These are phyloP conservation scores for Cladophialophora bantiana DNA, from an alignment of 2,329 filamentous ascomycete species.

Conservation along the genomic window DNA sequence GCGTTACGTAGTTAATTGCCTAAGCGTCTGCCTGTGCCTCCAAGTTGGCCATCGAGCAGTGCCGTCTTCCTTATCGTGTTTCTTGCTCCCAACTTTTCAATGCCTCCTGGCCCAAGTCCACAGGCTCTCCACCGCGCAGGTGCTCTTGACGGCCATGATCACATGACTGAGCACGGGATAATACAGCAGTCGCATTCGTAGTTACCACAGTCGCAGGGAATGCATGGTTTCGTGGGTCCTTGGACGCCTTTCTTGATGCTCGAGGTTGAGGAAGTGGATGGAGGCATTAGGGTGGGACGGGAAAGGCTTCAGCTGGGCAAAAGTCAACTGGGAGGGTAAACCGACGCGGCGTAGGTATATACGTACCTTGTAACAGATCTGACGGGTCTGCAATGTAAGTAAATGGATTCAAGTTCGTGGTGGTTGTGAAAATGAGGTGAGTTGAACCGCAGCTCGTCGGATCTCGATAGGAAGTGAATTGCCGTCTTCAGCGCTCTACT, in stretches of 20 bases:
- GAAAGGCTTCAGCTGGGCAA: not conserved
- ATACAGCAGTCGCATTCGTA: slow-evolving; percentile 37
- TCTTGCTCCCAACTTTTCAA: not conserved
- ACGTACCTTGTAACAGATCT: not conserved
- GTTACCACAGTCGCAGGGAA: slow-evolving; percentile 34
- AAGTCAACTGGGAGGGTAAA: not conserved
- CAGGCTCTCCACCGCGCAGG: not conserved
- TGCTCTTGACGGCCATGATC: not conserved
- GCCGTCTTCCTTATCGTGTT: not conserved
- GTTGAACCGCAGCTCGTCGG: not conserved
- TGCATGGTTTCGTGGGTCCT: slow-evolving; percentile 36
- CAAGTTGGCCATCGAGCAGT: not conserved
- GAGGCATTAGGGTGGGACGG: slow-evolving; percentile 28
- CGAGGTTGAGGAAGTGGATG: slow-evolving; percentile 35
- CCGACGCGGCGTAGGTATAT: not conserved
- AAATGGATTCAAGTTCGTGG: not conserved
- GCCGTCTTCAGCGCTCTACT: not conserved
- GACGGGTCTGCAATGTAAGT: not conserved
- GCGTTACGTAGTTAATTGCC: not conserved
- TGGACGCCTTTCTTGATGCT: slow-evolving; percentile 37
- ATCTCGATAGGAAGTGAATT: not conserved
- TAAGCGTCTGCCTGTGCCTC: not conserved
- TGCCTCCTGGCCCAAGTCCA: not conserved
- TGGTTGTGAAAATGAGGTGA: not conserved
- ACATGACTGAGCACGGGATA: slow-evolving; percentile 34